Evolutionary conservation across 2,329 filamentous ascomycete genomes (phyloP).

Genomic region (Neonectria punicea): DNA sequence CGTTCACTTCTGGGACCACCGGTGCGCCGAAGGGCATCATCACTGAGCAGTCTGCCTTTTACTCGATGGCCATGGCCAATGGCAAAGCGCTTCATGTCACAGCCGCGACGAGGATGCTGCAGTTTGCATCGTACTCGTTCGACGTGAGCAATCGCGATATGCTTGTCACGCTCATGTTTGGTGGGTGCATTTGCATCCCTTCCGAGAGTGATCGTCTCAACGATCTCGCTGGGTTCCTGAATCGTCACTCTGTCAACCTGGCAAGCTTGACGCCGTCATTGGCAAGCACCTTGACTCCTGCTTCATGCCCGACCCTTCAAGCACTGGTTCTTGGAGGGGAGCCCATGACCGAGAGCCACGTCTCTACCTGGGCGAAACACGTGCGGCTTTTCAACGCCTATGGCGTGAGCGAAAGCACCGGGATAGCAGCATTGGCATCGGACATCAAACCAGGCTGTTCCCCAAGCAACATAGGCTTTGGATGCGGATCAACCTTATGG

Average conservation of each 20-base stretch:
- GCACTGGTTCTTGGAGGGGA: conserved; percentile 3
- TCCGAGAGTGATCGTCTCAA: not conserved
- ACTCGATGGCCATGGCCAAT: conserved; percentile 7
- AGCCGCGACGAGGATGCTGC: not conserved
- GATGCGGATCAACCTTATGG: not conserved
- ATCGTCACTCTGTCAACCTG: not conserved
- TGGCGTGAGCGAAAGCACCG: not conserved
- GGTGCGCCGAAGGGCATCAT: conserved; percentile 61
- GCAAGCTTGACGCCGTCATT: not conserved
- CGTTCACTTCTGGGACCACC: conserved; percentile 68
- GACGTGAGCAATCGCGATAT: conserved; percentile 11
- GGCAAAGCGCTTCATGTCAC: not conserved
- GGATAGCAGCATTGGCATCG: not conserved
- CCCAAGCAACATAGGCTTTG: not conserved
- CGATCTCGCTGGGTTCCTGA: not conserved
- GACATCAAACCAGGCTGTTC: not conserved
- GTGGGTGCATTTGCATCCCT: conserved; percentile 13
- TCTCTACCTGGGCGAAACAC: not conserved
- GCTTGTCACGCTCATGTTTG: conserved; percentile 7
- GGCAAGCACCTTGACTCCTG: not conserved
- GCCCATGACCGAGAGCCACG: not conserved
- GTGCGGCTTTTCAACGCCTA: conserved; percentile 1
- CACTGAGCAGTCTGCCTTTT: conserved; percentile 7
- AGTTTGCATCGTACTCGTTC: conserved; percentile 14
- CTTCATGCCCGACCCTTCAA: not conserved